Conservation (phyloP, 2,329 filamentous ascomycete species). For the Cordyceps fumosorosea region DNA sequence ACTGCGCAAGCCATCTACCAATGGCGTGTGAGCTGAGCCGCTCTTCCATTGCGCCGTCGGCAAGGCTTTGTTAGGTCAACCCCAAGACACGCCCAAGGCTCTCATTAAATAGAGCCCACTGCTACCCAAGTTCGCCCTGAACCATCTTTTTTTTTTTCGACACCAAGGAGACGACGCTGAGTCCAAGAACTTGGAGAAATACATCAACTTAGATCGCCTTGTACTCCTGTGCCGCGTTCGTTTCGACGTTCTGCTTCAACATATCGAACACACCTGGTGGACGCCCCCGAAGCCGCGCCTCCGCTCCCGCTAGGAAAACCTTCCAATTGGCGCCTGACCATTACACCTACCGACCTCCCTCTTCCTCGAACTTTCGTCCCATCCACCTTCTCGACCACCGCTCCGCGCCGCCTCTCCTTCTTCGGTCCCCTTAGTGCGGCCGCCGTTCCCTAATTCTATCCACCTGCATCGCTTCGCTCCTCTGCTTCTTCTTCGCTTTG, state of each 20-base stretch:
- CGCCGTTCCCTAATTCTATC: neutral
- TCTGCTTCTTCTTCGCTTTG: neutral
- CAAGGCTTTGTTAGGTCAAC: neutral
- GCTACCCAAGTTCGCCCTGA: neutral
- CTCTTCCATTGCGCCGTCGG: neutral
- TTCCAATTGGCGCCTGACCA: conserved; percentile 28
- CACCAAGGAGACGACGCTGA: neutral
- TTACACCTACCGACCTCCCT: conserved; percentile 17
- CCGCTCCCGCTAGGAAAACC: conserved; percentile 14
- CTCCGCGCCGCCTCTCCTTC: conserved; percentile 10
- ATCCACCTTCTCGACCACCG: conserved; percentile 6
- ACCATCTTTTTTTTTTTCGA: neutral
- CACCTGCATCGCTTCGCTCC: neutral
- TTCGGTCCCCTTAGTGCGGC: conserved; percentile 13
- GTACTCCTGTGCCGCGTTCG: no score
- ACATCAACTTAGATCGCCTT: neutral
- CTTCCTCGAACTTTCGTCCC: conserved; percentile 11
- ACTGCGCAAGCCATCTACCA: neutral
- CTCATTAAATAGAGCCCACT: neutral
- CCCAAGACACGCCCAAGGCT: no score
- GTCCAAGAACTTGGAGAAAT: neutral
- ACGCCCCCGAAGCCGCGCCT: neutral
- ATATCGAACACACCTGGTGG: no score
- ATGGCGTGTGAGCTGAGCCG: no score
- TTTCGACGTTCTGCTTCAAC: no score